These are phyloP conservation scores for Akanthomyces uredinophilus DNA, from an alignment of 2,329 filamentous ascomycete species.

Conservation along the genomic window DNA sequence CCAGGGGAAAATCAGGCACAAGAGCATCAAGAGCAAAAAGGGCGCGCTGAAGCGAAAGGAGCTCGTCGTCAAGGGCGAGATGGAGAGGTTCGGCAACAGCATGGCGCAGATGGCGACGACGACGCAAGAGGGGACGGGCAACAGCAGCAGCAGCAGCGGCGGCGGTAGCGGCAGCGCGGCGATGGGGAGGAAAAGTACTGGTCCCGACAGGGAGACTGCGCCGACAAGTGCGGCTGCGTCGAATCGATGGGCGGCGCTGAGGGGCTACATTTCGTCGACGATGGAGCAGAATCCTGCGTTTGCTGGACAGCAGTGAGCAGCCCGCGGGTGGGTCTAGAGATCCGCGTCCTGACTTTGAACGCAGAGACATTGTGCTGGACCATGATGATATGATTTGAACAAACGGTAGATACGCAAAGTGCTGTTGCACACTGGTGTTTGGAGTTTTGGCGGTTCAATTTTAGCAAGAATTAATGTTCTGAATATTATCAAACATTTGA, in stretches of 20 bases:
- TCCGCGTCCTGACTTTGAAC: neutral
- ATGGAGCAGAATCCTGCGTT: constrained; percentile 88
- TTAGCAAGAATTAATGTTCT: neutral
- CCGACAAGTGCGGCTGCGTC: constrained; percentile 23
- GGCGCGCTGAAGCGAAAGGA: constrained; percentile 83
- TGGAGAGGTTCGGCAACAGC: constrained; percentile 77
- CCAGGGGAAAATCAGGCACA: constrained; percentile 61
- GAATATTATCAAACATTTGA: neutral
- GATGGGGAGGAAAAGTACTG: neutral
- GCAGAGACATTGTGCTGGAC: neutral
- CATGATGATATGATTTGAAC: neutral
- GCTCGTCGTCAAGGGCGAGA: constrained; percentile 72
- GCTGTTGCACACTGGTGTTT: neutral
- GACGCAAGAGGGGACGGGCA: constrained; percentile 23
- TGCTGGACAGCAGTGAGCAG: constrained; percentile 3
- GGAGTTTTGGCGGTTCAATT: neutral
- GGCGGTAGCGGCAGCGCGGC: neutral
- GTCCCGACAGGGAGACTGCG: neutral
- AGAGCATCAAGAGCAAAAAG: constrained; percentile 67
- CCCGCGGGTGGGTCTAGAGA: neutral
- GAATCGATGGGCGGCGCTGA: constrained; percentile 73
- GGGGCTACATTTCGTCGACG: constrained; percentile 77
- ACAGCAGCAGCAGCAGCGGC: constrained; percentile 12
- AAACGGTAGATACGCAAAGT: neutral
- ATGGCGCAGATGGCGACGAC: constrained; percentile 64